Evolutionary conservation across 768 basidiomycete species (phyloP).

Genomic region (Mycena crocata): DNA sequence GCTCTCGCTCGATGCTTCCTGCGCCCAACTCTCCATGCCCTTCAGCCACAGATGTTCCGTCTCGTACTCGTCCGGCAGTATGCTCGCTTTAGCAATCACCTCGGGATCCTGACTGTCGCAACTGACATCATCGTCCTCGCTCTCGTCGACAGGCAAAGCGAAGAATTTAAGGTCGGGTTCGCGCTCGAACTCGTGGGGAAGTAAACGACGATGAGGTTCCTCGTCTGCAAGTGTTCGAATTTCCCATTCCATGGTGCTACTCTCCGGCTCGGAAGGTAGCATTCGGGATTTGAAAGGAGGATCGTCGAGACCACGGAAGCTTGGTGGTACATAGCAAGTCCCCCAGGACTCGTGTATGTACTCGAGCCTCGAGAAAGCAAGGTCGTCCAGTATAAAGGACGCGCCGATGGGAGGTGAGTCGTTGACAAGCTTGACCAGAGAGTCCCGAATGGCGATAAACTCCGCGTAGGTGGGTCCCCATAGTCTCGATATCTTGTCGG

Average conservation of each 20-base stretch:
- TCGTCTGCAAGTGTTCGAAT: background rate
- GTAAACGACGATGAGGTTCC: slow-evolving; percentile 11
- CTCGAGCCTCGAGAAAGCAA: background rate
- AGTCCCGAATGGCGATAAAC: background rate
- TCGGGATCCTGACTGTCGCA: slow-evolving; percentile 6
- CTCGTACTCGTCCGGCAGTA: too few relatives aligned
- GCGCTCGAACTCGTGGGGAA: slow-evolving; percentile 6
- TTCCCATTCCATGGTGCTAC: slow-evolving; percentile 21
- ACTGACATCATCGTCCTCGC: slow-evolving; percentile 2
- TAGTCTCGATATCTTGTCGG: background rate
- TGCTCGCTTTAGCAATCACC: too few relatives aligned
- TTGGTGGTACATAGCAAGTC: background rate
- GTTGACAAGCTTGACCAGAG: background rate
- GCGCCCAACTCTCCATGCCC: too few relatives aligned
- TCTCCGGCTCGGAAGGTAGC: background rate
- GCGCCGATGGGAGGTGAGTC: background rate
- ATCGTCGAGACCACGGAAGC: slow-evolving; percentile 3
- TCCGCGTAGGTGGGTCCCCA: background rate
- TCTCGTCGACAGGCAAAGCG: background rate
- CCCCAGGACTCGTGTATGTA: background rate
- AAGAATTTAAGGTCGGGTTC: background rate
- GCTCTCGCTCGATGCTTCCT: too few relatives aligned
- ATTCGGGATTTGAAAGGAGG: background rate
- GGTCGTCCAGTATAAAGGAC: background rate
- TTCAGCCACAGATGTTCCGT: too few relatives aligned